Base-by-base conservation (phyloP, 352 stramenopile genomes). In the Peronospora destructor region DNA sequence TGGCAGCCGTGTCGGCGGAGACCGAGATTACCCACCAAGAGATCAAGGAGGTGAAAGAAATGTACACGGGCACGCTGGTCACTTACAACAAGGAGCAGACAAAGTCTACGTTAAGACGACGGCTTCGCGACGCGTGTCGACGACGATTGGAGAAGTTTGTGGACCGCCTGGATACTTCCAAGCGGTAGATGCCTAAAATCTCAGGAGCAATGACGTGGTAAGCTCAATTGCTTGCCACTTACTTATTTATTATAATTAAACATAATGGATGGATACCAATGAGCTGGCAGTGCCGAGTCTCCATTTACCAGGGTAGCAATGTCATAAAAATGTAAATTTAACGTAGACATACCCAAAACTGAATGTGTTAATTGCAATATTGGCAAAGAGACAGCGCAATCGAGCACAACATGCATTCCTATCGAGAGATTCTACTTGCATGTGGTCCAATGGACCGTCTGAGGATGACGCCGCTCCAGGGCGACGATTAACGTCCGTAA, bases 1-100 rank as follows among this genome's bases (percentile, higher is more conserved):
- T 76, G 30, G 68, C 64, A 13, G 48, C 52, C 6, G 58, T 69
- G 42, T 49, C 36, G 35, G 14, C 39, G 26, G 28, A 50, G 11
- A 35, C 37, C 1, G 49, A 65, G 13, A 50, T 66, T 3, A 41
- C 57, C 6, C 43, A 46, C 14, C 50, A 48, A 13, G 46, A 71
- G 38, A 49, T 52, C 19, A 74, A 68, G 38, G 58, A 65, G 32
- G 49, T 75, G 10, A 57, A 84, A 34, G 57, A 67, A 32, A 55
- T 74, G 45, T 85, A 84, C 61, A 70, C 68, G 17, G 77, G 77
- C 16, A 88, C 77, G 12, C 58, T 88, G 10, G 71, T 88, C n/a
- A 44, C 76, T 23, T 88, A 88, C 65, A 69, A 88, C 38, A 56
- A 78, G 41, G 71, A 88, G 45, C 60, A 70, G 53, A 62, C 60